Evolutionary conservation across 192 early-diverging fungal genomes (phyloP).

Genomic region (Umbelopsis isabellina): DNA sequence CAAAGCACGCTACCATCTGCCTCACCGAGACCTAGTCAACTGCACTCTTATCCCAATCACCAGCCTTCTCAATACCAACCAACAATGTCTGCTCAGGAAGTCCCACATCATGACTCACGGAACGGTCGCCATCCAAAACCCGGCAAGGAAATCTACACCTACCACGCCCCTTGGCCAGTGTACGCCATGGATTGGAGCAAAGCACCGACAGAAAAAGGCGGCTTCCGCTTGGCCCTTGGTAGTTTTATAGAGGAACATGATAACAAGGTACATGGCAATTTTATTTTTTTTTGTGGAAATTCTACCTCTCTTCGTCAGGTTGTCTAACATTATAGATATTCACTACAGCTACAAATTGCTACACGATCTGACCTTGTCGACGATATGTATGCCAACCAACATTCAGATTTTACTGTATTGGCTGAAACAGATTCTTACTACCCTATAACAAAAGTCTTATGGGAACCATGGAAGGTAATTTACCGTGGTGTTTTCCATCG

Average conservation of each 20-base stretch:
- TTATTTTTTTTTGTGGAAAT: neutral
- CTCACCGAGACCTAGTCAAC: constrained; percentile 3
- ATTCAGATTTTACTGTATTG: constrained; percentile 70
- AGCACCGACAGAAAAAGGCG: constrained; percentile 57
- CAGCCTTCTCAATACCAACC: constrained; percentile 20
- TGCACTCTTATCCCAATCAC: neutral
- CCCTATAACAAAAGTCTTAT: constrained; percentile 90
- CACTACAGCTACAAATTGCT: constrained; percentile 64
- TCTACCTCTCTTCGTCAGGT: neutral
- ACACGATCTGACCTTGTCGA: constrained; percentile 56
- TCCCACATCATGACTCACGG: constrained; percentile 15
- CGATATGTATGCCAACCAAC: constrained; percentile 36
- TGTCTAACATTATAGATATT: neutral
- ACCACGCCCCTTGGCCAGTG: constrained; percentile 81
- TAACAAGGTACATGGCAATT: constrained; percentile 57
- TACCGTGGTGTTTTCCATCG: neutral
- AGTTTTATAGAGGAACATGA: constrained; percentile 74
- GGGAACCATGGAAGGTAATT: constrained; percentile 75
- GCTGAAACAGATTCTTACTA: constrained; percentile 83
- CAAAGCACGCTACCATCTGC: constrained; percentile 20
- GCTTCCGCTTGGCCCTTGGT: constrained; percentile 84
- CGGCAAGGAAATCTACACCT: constrained; percentile 79
- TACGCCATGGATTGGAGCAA: constrained; percentile 91
- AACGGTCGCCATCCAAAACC: constrained; percentile 20
- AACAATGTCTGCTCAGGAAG: constrained; percentile 22